Evolutionary conservation across 2,329 filamentous ascomycete species (phyloP), one percentile per base, ranked within the genome.

Genomic region (Fonsecaea erecta): DNA sequence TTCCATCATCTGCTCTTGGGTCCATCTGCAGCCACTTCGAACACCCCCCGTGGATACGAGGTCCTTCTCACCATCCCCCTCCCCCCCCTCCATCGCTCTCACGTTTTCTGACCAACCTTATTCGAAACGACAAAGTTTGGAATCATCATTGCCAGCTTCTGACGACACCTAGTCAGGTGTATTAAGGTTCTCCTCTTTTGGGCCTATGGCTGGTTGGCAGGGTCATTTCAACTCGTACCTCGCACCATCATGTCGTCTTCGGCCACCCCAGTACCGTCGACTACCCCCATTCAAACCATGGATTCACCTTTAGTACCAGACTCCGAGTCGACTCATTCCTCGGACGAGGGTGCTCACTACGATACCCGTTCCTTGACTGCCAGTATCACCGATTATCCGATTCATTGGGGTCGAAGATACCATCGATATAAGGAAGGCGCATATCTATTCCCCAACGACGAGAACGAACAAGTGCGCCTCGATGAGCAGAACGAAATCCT

Each of bases 401-500:
- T 76, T 7, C 75, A 78, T 51, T 75, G 80, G 73, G 78, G 78
- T 46, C 74, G 79, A 71, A 74, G 75, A 68, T 81, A 81, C 69
- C 79, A 81, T 69, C 77, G 70, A 64, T 81, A 80, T 65, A 78
- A 79, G 72, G 78, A 80, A 70, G 79, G 79, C 69, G 76, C 76
- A 64, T 81, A 81, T 69, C 65, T 76, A 12, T 81, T 78, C 55
- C 83, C 84, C 57, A 85, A 85, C 73, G 84, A 86, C 72, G 81
- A 83, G 67, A 74, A 78, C 65, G 85, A 87, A 72, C 77, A 84
- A 56, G 82, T 85, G 68, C 82, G 84, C 12, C 76, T 86, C 16
- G 83, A 87, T 66, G 75, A 84, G 68, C 82, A 84, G 69, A 84
- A 86, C 73, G 80, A 85, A 70, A 80, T 86, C 71, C 81, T 83